Base-by-base conservation (phyloP, 2,329 filamentous ascomycete genomes). In the Exserohilum rostratum region DNA sequence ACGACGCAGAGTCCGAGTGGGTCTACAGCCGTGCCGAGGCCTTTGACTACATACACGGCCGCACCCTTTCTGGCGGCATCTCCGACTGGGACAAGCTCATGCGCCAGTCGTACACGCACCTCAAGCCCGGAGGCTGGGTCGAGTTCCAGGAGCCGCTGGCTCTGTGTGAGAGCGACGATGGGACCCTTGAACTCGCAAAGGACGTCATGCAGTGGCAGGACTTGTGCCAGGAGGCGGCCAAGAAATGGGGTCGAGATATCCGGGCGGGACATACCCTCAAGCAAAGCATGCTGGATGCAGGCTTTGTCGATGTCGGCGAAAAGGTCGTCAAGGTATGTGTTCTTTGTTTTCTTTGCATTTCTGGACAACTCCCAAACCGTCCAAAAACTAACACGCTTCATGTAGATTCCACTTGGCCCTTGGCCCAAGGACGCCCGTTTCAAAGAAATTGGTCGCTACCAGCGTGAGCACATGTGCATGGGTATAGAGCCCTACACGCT, bases 401-500 rank as follows among this genome's bases (percentile, higher is more conserved):
- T 13, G 10, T 11, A 73, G 70, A 58, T 74, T 20, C 72, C 72
- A 12, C 60, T 73, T 20, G 71, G 71, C 12, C 66, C 70, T 1
- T 83, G 80, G 80, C 74, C 79, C 5, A 78, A 78, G 46, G 79
- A 82, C 45, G 72, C 74, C 1, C 77, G 77, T 48, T 77, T 80
- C 74, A 83, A 82, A 62, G 77, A 80, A 58, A 76, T 83, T 18
- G 80, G 81, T 13, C 69, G 76, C 25, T 80, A 71, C 50, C 68
- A 73, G 57, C 69, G 70, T 38, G 70, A 74, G 49, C 69, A 73
- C 58, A 65, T 74, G 62, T 54, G 62, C 42, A 66, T 72, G 58
- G 72, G 72, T 56, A 62, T 75, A 49, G 72, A 73, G 52, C 72
- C 72, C 6, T 74, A 74, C 40, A 74, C 72, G 0, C 55, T 73